A percentile compares a stretch with the other conserved stretches of the same genome.
phyloP scores from a whole-genome alignment of 2,329 filamentous ascomycete species.

The Dactylellina haptotyla region DNA sequence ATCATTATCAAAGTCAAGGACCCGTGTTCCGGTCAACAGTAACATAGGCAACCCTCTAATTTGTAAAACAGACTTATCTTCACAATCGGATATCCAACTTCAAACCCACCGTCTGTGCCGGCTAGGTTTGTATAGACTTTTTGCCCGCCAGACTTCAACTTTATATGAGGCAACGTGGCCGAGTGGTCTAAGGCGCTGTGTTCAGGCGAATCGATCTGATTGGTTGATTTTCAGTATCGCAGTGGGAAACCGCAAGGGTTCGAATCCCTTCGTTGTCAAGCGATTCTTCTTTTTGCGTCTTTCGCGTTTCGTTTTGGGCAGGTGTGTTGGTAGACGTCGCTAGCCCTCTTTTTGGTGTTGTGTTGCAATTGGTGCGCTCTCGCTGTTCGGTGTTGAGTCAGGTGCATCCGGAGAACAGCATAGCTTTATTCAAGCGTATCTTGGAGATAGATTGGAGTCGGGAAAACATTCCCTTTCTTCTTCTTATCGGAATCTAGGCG shows the following conservation, averaged over 20 bases:
- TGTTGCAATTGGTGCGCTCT: not conserved
- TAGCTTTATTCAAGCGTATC: too few relatives aligned
- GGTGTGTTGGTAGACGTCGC: slow-evolving; percentile 6
- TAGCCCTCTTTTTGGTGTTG: not conserved
- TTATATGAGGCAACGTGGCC: slow-evolving; percentile 54
- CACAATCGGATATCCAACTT: too few relatives aligned
- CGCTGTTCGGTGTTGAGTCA: not conserved
- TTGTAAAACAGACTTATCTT: too few relatives aligned
- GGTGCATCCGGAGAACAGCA: slow-evolving; percentile 9
- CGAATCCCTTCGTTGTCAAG: slow-evolving; percentile 55
- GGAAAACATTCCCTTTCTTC: not conserved
- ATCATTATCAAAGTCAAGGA: too few relatives aligned
- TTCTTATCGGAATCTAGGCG: not conserved
- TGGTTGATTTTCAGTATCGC: slow-evolving; percentile 55
- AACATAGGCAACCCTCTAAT: too few relatives aligned
- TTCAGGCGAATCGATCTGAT: slow-evolving; percentile 53
- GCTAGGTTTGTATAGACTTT: slow-evolving; percentile 19
- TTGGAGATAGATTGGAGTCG: too few relatives aligned
- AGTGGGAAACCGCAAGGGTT: slow-evolving; percentile 57
- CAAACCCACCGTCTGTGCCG: too few relatives aligned
- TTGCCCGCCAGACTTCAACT: not conserved
- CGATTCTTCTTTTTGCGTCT: slow-evolving; percentile 25
- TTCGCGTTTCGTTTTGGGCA: not conserved
- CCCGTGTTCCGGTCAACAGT: too few relatives aligned
- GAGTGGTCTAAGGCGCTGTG: slow-evolving; percentile 58